Conservation (phyloP, 2,329 filamentous ascomycete genomes). For the Metarhizium brunneum region DNA sequence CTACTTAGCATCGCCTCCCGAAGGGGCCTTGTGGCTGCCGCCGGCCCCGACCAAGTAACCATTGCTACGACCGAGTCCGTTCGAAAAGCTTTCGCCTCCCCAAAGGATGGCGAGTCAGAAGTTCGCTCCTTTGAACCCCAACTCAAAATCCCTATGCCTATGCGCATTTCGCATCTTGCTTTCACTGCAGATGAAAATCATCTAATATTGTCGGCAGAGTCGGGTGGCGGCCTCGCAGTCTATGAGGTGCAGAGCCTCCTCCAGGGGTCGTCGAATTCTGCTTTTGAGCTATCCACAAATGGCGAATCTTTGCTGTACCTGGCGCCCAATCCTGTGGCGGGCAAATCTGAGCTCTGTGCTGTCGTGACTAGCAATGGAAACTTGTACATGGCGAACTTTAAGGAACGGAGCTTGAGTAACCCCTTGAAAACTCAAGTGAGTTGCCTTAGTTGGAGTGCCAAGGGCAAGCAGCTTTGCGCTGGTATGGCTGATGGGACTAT, state of each 20-base stretch:
- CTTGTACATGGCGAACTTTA: slow-evolving; percentile 74
- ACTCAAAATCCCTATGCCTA: slow-evolving; percentile 60
- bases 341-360: slow-evolving; percentile 67
- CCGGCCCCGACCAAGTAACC: slow-evolving; percentile 69
- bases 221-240: slow-evolving; percentile 71
- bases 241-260: slow-evolving; percentile 66
- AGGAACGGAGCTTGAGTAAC: slow-evolving; percentile 54
- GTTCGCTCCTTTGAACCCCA: slow-evolving; percentile 65
- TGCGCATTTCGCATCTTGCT: slow-evolving; percentile 75
- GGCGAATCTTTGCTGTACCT: slow-evolving; percentile 64
- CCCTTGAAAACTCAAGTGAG: slow-evolving; percentile 65
- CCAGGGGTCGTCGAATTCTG: slow-evolving; percentile 55
- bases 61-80: slow-evolving; percentile 70
- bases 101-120: slow-evolving; percentile 52
- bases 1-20: slow-evolving; percentile 75
- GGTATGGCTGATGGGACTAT: slow-evolving; percentile 74
- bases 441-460: slow-evolving; percentile 83
- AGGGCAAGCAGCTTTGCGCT: slow-evolving; percentile 85
- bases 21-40: slow-evolving; percentile 77
- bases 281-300: slow-evolving; percentile 70
- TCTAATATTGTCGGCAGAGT: slow-evolving; percentile 73
- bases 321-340: slow-evolving; percentile 68
- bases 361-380: slow-evolving; percentile 74
- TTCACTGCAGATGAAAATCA: slow-evolving; percentile 88
- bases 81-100: slow-evolving; percentile 60